Percentiles rank a stretch among this genome's conserved stretches.
phyloP scores from a whole-genome alignment of 345 rosid genomes.

The Rhodamnia argentea region DNA sequence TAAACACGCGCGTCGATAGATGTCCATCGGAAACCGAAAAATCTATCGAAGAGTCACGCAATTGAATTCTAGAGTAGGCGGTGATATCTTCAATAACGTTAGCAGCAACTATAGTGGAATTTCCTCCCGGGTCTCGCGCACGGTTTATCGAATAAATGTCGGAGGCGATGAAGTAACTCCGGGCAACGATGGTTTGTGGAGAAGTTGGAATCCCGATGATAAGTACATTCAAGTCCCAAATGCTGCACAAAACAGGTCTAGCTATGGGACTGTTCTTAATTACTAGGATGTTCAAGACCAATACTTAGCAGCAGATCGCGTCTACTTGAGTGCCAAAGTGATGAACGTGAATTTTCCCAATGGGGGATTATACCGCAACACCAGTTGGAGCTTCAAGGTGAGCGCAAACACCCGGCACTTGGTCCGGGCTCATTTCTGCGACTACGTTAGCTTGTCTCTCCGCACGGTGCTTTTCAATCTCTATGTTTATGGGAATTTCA shows the following conservation, averaged over 20 bases:
- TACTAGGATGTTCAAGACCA: not conserved
- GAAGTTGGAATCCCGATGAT: constrained; percentile 34
- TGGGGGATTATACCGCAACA: not conserved
- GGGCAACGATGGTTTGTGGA: constrained; percentile 17
- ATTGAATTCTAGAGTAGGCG: no score
- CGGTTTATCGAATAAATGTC: constrained; percentile 28
- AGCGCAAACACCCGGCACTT: constrained; percentile 20
- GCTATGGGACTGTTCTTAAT: fast-evolving
- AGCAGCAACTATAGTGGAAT: not conserved
- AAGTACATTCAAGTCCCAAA: not conserved
- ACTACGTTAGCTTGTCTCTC: not conserved
- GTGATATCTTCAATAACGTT: no score
- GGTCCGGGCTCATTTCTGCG: constrained; percentile 51
- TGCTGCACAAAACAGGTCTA: not conserved
- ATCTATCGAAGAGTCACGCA: no score
- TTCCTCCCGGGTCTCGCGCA: constrained; percentile 13
- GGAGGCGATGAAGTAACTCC: constrained; percentile 22
- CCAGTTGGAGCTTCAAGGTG: constrained; percentile 43
- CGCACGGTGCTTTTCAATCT: constrained; percentile 15
- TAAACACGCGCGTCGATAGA: no score
- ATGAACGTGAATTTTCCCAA: not conserved
- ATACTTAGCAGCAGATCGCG: constrained; percentile 11
- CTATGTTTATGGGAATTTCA: constrained; percentile 18
- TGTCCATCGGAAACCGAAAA: no score
- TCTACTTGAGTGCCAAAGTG: constrained; percentile 32